Conservation (phyloP, 1,139 yeast species). For the Scheffersomyces lignicola region DNA sequence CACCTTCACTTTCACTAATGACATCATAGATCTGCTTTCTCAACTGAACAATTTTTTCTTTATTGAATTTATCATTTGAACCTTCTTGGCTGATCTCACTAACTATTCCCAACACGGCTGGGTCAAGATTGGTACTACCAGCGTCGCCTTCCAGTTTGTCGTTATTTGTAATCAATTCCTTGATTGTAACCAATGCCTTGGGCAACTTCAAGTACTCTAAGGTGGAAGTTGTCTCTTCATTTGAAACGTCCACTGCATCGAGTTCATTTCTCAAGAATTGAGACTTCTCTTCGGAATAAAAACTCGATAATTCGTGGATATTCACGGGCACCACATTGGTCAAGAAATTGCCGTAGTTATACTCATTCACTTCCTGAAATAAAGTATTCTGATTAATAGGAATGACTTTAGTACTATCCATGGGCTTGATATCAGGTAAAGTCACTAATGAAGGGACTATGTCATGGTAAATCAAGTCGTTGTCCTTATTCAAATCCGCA, state of each 20-base stretch:
- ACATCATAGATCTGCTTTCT: constrained; percentile 43
- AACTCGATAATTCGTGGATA: constrained; percentile 82
- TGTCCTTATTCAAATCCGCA: constrained; percentile 66
- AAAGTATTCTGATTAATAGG: constrained; percentile 43
- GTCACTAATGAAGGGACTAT: constrained; percentile 61
- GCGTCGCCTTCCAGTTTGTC: constrained; percentile 7
- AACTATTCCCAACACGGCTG: constrained; percentile 20
- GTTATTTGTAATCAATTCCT: constrained; percentile 27
- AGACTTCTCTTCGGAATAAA: constrained; percentile 89
- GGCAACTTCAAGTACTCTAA: constrained; percentile 82
- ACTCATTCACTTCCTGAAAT: constrained; percentile 49
- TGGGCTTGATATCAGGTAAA: constrained; percentile 60
- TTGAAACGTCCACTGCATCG: constrained; percentile 75
- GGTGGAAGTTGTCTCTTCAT: constrained; percentile 75
- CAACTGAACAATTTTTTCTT: constrained; percentile 21
- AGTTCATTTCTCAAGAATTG: constrained; percentile 70
- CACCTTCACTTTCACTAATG: constrained; percentile 40
- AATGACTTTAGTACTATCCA: constrained; percentile 75
- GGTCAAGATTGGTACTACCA: constrained; percentile 15
- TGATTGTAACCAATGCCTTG: constrained; percentile 56
- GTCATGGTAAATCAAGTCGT: constrained; percentile 87
- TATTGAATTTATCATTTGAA: constrained; percentile 24
- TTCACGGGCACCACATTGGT: constrained; percentile 81
- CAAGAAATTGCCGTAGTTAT: constrained; percentile 60
- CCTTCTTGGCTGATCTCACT: constrained; percentile 26